Percentiles rank a stretch among this genome's conserved stretches.
These are phyloP conservation scores for Nannizzia gypsea DNA, from an alignment of 2,329 filamentous ascomycete genomes.

Conservation along the genomic window DNA sequence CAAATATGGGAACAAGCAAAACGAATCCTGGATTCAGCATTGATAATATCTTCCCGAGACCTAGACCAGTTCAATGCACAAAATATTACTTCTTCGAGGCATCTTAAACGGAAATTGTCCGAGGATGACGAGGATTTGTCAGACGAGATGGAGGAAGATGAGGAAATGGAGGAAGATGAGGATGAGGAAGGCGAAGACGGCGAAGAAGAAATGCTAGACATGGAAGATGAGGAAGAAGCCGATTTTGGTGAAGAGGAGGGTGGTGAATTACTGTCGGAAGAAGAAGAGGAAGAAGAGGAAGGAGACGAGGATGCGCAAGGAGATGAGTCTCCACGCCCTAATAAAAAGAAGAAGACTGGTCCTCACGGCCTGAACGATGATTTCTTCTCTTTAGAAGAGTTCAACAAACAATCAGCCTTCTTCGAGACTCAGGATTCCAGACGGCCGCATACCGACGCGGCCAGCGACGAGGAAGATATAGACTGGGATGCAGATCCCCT, in stretches of 20 bases:
- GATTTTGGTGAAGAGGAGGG: conserved; percentile 15
- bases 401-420: conserved; percentile 86
- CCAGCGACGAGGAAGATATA: conserved; percentile 66
- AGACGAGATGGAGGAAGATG: conserved; percentile 4
- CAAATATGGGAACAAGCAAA: conserved; percentile 93
- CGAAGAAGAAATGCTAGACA: conserved; percentile 14
- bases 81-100: not conserved
- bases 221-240: conserved; percentile 14
- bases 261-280: conserved; percentile 5
- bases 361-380: conserved; percentile 84
- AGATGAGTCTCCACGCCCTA: not conserved
- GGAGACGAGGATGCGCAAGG: not conserved
- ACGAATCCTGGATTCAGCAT: conserved; percentile 60
- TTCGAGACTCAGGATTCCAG: conserved; percentile 75
- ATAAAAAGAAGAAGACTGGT: conserved; percentile 35
- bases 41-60: conserved; percentile 42
- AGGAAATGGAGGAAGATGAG: not conserved
- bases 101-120: not conserved
- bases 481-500: conserved; percentile 78
- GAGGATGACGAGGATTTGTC: not conserved
- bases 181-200: conserved; percentile 14
- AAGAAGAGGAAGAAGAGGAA: not conserved
- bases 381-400: conserved; percentile 95
- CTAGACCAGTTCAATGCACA: conserved; percentile 16
- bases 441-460: conserved; percentile 61